Evolutionary conservation across 495 filamentous ascomycete species (phyloP).

Genomic region (Jackrogersella minutella): DNA sequence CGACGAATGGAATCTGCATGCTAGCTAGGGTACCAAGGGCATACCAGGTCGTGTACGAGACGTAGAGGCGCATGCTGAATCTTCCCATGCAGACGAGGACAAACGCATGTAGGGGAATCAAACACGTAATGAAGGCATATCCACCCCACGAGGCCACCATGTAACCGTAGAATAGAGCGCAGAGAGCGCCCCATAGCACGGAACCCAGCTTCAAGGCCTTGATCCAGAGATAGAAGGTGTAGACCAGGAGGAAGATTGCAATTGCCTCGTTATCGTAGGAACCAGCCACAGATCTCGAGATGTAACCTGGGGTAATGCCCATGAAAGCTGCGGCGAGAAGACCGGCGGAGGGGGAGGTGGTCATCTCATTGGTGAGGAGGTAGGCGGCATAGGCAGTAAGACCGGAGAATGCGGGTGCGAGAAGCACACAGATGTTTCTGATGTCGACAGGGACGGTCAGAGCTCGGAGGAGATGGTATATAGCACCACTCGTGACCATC

Average conservation of each 20-base stretch:
- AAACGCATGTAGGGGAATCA: slow-evolving; percentile 95
- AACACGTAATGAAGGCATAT: slow-evolving; percentile 99
- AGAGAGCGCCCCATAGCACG: slow-evolving; percentile 92
- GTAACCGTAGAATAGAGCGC: slow-evolving; percentile 98
- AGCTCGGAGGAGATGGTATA: slow-evolving; percentile 93
- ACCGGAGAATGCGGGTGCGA: slow-evolving; percentile 95
- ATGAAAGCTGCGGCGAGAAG: slow-evolving; percentile 95
- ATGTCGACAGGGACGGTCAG: slow-evolving; percentile 97
- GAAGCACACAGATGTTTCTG: slow-evolving; percentile 96
- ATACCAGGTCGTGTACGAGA: slow-evolving; percentile 98
- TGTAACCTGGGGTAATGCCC: slow-evolving; percentile 97
- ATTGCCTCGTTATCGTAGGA: slow-evolving; percentile 99
- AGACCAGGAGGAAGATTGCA: slow-evolving; percentile 97
- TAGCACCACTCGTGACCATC: slow-evolving; percentile 98
- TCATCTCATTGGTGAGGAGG: slow-evolving; percentile 96
- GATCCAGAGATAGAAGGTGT: slow-evolving; percentile 99
- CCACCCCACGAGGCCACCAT: slow-evolving; percentile 99
- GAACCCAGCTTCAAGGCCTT: slow-evolving; percentile 96
- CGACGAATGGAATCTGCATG: slow-evolving; percentile 99
- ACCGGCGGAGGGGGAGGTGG: slow-evolving; percentile 87
- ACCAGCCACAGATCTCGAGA: slow-evolving; percentile 95
- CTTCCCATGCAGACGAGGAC: slow-evolving; percentile 97
- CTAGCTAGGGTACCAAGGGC: slow-evolving; percentile 94
- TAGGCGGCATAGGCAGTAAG: slow-evolving; percentile 94
- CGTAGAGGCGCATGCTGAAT: slow-evolving; percentile 92